phyloP scores from a whole-genome alignment of 345 rosid species.

The Syzygium grande region DNA sequence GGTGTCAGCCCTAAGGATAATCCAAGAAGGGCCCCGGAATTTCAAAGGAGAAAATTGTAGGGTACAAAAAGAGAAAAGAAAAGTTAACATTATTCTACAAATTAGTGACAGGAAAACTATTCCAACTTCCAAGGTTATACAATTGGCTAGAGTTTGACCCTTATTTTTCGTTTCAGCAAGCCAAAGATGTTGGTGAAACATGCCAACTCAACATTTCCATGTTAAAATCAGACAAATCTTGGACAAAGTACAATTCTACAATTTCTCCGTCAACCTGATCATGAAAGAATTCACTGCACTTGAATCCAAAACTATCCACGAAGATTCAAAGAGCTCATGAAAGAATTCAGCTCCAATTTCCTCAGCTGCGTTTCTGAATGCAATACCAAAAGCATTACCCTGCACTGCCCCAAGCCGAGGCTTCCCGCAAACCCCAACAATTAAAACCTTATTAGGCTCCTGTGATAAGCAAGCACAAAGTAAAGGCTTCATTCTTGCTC shows the following conservation, averaged over 20 bases:
- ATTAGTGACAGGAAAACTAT: neutral
- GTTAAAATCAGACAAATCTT: neutral
- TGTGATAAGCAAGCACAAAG: conserved; percentile 76
- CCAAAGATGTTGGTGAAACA: neutral
- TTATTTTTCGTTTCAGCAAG: neutral
- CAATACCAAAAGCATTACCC: conserved; percentile 88
- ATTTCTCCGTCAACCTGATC: conserved; percentile 79
- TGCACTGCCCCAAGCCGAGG: conserved; percentile 85
- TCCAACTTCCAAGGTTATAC: neutral
- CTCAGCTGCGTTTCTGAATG: conserved; percentile 79
- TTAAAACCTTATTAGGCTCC: conserved; percentile 62
- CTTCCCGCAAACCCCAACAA: conserved; percentile 90
- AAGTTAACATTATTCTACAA: neutral
- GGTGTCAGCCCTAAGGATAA: neutral
- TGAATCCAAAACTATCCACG: conserved; percentile 85
- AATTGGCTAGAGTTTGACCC: neutral
- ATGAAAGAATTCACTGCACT: conserved; percentile 77
- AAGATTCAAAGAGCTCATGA: conserved; percentile 95
- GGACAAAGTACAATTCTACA: conserved; percentile 15
- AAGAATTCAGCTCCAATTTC: conserved; percentile 79
- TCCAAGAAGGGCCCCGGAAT: neutral
- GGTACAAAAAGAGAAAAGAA: neutral
- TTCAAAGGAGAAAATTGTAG: neutral
- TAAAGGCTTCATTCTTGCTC: conserved; percentile 88
- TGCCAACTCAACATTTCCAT: neutral